Conservation (phyloP, 768 basidiomycete species). For the Suillus plorans region DNA sequence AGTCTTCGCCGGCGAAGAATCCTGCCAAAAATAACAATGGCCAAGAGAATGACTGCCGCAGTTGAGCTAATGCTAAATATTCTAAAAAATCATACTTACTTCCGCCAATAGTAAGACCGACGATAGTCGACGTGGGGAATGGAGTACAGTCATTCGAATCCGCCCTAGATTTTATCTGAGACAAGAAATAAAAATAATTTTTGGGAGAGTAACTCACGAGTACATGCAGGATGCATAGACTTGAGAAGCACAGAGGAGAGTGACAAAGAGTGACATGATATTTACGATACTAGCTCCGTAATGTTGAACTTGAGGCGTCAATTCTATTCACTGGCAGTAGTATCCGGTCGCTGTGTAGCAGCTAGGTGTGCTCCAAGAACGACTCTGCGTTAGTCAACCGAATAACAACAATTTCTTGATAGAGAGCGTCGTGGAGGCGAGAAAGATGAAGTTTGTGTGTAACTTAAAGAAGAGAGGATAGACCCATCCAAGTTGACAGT, state of each 20-base stretch:
- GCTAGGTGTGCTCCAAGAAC: not conserved
- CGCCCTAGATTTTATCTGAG: not conserved
- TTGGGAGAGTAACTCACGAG: not conserved
- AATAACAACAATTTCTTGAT: not conserved
- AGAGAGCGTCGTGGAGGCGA: not conserved
- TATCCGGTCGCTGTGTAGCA: not conserved
- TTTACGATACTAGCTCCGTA: not conserved
- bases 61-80: not conserved
- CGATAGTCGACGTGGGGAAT: not conserved
- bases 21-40: not conserved
- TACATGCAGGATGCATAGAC: not conserved
- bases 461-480: not conserved
- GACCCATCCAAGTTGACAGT: not conserved
- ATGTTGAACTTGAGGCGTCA: not conserved
- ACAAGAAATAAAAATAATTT: not conserved
- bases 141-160: not conserved
- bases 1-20: not conserved
- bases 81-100: not conserved
- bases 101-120: not conserved
- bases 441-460: not conserved
- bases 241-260: constrained; percentile 1
- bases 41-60: not conserved
- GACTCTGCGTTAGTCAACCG: not conserved
- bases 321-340: not conserved
- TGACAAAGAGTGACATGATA: not conserved